Base-by-base conservation (phyloP, 208 protist species). In the Leishmania martiniquensis region DNA sequence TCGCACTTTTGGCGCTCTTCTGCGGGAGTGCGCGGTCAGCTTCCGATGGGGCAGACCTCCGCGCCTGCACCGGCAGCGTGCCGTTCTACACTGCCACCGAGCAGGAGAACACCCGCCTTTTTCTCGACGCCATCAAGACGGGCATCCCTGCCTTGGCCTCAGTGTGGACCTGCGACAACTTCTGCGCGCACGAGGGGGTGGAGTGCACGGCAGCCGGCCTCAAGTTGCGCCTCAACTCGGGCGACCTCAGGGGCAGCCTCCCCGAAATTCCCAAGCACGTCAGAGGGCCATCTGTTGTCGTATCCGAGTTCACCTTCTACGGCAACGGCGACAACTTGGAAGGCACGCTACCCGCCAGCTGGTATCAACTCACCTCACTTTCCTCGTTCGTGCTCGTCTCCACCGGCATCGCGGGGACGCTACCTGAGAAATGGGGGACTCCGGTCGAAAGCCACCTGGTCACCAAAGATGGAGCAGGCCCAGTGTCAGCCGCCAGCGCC, bases 101-200 rank as follows among this genome's bases (percentile, higher is more conserved):
- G 72, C 49, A 82, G 63, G 39, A 73, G 34, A 70, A 72, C 66
- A 82, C 78, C 5, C 72, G 73, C 45, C 25, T 49, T 20, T 82
- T 82, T 34, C 63, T 82, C 4, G 52, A 82, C 51, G 63, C 78
- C 44, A 51, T 82, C 54, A 77, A 73, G 39, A 57, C 39, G 17
- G 25, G 63, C 32, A 57, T 82, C 32, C 72, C 78, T 0, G 72
- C 72, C 4, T 68, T 82, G 12, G 17, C 60, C 0, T 13, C 42
- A 5, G 44, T 74, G 17, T 82, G 78, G 78, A 77, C 78, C 13
- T 82, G 78, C 63, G 55, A 73, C 49, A 82, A 82, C 66, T 82
- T 82, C 55, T 82, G 78, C 54, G 78, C 74, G 6, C 72, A 75
- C 32, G 34, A 59, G 22, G 75, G 63, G 12, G 45, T 82, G 32